These are phyloP conservation scores for Ramalina peruviana DNA, from an alignment of 495 filamentous ascomycete species.

Conservation along the genomic window DNA sequence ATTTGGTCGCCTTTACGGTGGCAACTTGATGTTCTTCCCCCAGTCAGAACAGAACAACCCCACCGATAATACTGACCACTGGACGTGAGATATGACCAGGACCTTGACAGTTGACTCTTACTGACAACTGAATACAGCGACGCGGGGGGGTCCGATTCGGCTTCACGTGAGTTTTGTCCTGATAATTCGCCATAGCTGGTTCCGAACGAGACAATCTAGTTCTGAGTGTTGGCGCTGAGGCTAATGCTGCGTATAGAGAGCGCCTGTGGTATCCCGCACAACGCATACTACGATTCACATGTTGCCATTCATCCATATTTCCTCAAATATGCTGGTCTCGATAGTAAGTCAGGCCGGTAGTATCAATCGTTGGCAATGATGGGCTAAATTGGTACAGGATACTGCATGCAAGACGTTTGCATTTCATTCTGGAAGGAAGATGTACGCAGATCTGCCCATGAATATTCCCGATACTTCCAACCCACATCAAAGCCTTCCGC, in stretches of 20 bases:
- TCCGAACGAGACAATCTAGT: no score
- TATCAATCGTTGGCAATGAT: no score
- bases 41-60: slow-evolving; percentile 10
- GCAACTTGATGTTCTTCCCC: slow-evolving; percentile 15
- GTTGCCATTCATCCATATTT: slow-evolving; percentile 19
- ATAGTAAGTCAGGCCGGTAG: not conserved
- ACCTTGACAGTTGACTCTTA: no score
- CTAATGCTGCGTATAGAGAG: not conserved
- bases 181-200: no score
- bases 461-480: no score
- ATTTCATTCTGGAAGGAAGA: slow-evolving; percentile 16
- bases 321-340: slow-evolving; percentile 16
- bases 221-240: no score
- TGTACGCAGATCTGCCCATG: not conserved
- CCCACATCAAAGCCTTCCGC: no score
- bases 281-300: slow-evolving; percentile 12
- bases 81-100: slow-evolving; percentile 1
- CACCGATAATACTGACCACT: slow-evolving; percentile 2
- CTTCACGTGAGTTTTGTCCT: no score
- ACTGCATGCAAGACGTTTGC: slow-evolving; percentile 19
- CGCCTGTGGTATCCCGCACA: slow-evolving; percentile 20
- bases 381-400: slow-evolving; percentile 1
- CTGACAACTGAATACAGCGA: no score
- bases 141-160: no score
- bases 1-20: slow-evolving; percentile 16